Evolutionary conservation across 352 stramenopile species (phyloP).

Genomic region (Phytophthora constricta): DNA sequence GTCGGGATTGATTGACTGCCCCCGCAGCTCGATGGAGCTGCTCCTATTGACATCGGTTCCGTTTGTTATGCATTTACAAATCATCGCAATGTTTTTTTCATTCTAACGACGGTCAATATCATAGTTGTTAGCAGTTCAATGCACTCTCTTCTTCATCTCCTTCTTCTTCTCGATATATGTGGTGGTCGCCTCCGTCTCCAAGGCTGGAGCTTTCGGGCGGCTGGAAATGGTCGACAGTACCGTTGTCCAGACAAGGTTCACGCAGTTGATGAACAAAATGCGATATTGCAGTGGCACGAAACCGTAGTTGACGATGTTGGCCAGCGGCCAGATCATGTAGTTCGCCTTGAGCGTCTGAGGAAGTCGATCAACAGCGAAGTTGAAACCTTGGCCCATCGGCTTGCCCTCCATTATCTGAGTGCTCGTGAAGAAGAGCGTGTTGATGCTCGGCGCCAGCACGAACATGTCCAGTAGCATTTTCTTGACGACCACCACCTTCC

Average conservation of each 20-base stretch:
- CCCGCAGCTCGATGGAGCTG: not conserved
- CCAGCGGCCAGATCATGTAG: conserved; percentile 51
- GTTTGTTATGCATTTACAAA: too few species aligned
- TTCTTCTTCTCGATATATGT: conserved; percentile 9
- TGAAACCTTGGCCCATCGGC: conserved; percentile 22
- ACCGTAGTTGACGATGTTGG: conserved; percentile 49
- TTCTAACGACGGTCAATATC: not conserved
- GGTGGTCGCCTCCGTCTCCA: conserved; percentile 4
- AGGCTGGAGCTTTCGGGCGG: conserved; percentile 7
- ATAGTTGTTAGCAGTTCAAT: not conserved
- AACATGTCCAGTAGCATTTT: conserved; percentile 52
- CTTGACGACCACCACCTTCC: conserved; percentile 43
- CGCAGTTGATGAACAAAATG: conserved; percentile 53
- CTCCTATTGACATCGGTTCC: too few species aligned
- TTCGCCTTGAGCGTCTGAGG: conserved; percentile 47
- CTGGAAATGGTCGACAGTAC: conserved; percentile 48
- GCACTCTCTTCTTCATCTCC: conserved; percentile 2
- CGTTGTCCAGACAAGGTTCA: conserved; percentile 53
- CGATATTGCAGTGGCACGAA: conserved; percentile 51
- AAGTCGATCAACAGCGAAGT: conserved; percentile 39
- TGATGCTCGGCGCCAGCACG: conserved; percentile 42
- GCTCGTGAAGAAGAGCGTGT: conserved; percentile 52
- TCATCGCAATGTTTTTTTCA: too few species aligned
- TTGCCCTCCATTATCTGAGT: conserved; percentile 45
- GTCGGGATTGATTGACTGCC: not conserved